These are phyloP conservation scores for Arthrobotrys musiformis DNA, from an alignment of 2,329 filamentous ascomycete genomes.

Conservation along the genomic window DNA sequence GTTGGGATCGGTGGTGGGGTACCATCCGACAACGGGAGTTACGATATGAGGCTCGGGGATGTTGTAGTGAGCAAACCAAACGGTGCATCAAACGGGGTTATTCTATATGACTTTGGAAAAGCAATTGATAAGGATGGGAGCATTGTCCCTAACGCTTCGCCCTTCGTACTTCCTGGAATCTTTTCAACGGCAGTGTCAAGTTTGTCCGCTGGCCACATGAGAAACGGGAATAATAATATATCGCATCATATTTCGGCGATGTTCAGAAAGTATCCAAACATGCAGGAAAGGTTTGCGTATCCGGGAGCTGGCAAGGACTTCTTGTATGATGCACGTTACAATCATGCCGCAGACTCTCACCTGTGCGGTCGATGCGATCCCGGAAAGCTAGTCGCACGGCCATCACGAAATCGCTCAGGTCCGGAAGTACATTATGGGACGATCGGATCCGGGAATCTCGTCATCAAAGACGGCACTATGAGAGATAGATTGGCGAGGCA, in stretches of 20 bases:
- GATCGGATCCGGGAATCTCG: constrained; percentile 41
- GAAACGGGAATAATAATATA: not conserved
- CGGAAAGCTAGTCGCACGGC: not conserved
- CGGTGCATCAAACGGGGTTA: not conserved
- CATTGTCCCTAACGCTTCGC: not conserved
- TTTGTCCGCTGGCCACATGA: not conserved
- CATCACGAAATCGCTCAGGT: not conserved
- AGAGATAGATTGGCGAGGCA: constrained; percentile 15
- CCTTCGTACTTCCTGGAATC: not conserved
- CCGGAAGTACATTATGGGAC: constrained; percentile 28
- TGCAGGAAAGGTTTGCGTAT: not conserved
- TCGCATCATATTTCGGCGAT: not conserved
- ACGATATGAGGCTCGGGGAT: constrained; percentile 20
- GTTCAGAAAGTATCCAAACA: not conserved
- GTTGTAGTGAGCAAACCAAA: constrained; percentile 10
- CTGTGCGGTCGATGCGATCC: constrained; percentile 13
- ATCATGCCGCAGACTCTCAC: not conserved
- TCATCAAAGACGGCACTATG: constrained; percentile 35
- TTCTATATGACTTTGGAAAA: constrained; percentile 23
- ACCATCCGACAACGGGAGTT: not conserved
- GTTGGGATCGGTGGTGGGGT: constrained; percentile 17
- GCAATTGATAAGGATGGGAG: not conserved
- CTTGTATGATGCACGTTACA: constrained; percentile 26
- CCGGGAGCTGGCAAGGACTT: constrained; percentile 22
- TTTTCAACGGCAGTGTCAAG: constrained; percentile 11